Conservation (phyloP, 2,329 filamentous ascomycete species). For the Dendryphion nanum region DNA sequence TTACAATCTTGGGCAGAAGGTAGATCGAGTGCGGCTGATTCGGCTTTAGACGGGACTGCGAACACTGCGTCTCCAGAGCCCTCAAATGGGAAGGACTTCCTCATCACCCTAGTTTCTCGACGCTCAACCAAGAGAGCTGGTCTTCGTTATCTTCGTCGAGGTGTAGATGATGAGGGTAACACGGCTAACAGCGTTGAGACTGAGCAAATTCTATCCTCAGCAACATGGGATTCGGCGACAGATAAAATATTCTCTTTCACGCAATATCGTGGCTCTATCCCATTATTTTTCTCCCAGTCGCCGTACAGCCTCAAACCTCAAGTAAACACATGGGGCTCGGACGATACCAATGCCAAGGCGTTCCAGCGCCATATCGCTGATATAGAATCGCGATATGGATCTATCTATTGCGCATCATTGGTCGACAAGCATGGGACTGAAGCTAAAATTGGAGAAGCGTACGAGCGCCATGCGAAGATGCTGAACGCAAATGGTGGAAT, state of each 20-base stretch:
- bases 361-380: constrained; percentile 77
- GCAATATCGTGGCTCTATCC: constrained; percentile 87
- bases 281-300: constrained; percentile 91
- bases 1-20: constrained; percentile 31
- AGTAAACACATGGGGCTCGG: constrained; percentile 77
- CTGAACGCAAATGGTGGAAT: constrained; percentile 62
- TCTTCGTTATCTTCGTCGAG: constrained; percentile 83
- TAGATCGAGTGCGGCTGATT: too few relatives aligned
- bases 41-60: too few relatives aligned
- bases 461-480: constrained; percentile 64
- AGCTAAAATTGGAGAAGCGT: constrained; percentile 73
- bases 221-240: constrained; percentile 59
- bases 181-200: constrained; percentile 92
- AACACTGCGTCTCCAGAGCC: constrained; percentile 33
- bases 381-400: constrained; percentile 68
- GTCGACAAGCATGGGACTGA: constrained; percentile 89
- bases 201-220: constrained; percentile 82
- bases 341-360: constrained; percentile 73
- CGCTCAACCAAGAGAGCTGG: constrained; percentile 84
- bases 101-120: constrained; percentile 90
- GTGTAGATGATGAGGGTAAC: constrained; percentile 84
- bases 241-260: constrained; percentile 75
- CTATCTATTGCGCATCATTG: constrained; percentile 75
- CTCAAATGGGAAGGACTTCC: constrained; percentile 52
- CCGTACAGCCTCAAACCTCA: constrained; percentile 91